phyloP scores from a whole-genome alignment of 352 stramenopile species.

The Pelagophyceae sp. region DNA sequence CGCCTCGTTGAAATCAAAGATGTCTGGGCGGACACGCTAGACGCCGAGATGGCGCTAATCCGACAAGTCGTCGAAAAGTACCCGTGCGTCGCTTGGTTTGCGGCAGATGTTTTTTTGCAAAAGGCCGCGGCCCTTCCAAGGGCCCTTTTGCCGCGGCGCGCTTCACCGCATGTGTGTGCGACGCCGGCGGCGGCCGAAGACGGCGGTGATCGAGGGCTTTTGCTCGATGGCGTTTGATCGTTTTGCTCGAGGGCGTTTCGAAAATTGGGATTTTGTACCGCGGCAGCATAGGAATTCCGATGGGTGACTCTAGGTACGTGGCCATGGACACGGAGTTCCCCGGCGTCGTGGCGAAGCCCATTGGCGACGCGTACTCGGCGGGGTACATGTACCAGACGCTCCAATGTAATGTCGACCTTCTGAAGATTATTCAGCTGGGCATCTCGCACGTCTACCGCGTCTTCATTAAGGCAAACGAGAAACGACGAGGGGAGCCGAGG shows the following conservation, averaged over 20 bases:
- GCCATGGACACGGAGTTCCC: slow-evolving; percentile 99
- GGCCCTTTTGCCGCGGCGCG: no score
- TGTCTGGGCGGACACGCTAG: slow-evolving; percentile 82
- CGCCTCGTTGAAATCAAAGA: slow-evolving; percentile 82
- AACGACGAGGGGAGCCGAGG: slow-evolving; percentile 36
- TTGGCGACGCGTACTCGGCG: slow-evolving; percentile 83
- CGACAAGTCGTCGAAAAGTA: slow-evolving; percentile 86
- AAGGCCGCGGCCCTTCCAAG: no score
- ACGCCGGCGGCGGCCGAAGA: no score
- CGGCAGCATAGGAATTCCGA: no score
- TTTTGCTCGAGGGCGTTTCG: no score
- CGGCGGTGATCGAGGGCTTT: no score
- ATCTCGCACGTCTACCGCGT: no score
- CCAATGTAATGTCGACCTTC: slow-evolving; percentile 95
- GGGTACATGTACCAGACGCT: slow-evolving; percentile 97
- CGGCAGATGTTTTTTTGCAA: no score
- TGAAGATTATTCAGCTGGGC: slow-evolving; percentile 97
- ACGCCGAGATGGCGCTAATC: slow-evolving; percentile 88
- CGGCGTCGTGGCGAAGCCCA: slow-evolving; percentile 90
- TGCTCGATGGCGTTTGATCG: no score
- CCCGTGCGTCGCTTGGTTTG: slow-evolving; percentile 49
- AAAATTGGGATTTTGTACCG: no score
- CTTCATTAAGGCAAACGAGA: slow-evolving; percentile 94
- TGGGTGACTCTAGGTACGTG: no score
- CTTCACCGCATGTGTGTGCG: no score